These are phyloP conservation scores for Eimeria acervulina DNA, from an alignment of 169 alveolate genomes.

Conservation along the genomic window DNA sequence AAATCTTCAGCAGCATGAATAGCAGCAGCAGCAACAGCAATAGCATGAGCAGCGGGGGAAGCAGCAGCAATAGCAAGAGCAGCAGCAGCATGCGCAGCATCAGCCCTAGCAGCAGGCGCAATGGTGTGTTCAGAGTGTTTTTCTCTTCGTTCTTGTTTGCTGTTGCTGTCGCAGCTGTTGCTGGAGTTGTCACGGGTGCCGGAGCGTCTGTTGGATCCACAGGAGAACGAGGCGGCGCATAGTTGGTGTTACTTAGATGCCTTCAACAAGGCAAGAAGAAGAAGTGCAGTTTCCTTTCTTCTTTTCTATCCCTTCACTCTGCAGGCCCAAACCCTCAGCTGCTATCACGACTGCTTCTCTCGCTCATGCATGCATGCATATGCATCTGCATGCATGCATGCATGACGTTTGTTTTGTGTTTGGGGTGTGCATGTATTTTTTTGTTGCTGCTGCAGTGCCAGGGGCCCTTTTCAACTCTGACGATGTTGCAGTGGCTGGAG, in stretches of 20 bases:
- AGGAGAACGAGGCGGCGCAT: slow-evolving; percentile 69
- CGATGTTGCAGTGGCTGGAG: slow-evolving; percentile 75
- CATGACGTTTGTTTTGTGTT: background rate
- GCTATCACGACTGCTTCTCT: background rate
- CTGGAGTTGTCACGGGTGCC: slow-evolving; percentile 51
- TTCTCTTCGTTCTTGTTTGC: background rate
- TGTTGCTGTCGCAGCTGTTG: slow-evolving; percentile 31
- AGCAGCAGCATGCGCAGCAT: background rate
- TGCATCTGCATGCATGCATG: background rate
- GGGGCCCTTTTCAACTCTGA: slow-evolving; percentile 78
- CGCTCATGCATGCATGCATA: background rate
- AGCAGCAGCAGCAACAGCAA: background rate
- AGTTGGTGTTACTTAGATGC: slow-evolving; percentile 81
- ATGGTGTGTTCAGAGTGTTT: background rate
- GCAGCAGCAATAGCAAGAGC: background rate
- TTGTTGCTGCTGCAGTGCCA: slow-evolving; percentile 61
- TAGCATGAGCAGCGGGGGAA: background rate
- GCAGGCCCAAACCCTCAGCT: no score
- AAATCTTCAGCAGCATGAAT: background rate
- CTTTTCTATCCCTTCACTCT: background rate
- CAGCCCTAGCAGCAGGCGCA: background rate
- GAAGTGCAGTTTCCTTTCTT: background rate
- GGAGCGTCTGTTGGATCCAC: slow-evolving; percentile 67
- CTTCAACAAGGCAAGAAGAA: slow-evolving; percentile 31
- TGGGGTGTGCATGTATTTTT: background rate